phyloP scores from a whole-genome alignment of 371 early-diverging fungal species.

The Apophysomyces ossiformis region DNA sequence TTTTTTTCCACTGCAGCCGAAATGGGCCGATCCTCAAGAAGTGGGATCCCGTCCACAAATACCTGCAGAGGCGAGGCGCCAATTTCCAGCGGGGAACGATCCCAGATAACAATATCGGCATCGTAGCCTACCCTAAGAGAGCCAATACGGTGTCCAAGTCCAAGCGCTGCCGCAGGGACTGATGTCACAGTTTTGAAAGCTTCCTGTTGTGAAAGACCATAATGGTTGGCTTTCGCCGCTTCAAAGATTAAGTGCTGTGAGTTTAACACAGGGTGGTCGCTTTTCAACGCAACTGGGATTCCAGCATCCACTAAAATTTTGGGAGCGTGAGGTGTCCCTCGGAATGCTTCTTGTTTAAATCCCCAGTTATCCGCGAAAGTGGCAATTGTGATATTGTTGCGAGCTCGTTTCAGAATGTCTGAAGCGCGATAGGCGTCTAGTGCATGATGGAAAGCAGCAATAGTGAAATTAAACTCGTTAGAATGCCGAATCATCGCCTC shows the following conservation, averaged over 20 bases:
- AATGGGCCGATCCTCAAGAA: constrained; percentile 40
- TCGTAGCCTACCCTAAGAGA: constrained; percentile 68
- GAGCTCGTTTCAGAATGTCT: constrained; percentile 63
- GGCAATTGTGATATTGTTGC: constrained; percentile 64
- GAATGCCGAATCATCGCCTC: constrained; percentile 78
- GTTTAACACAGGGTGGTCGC: constrained; percentile 81
- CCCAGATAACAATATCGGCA: constrained; percentile 78
- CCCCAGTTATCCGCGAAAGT: constrained; percentile 72
- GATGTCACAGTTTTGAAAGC: constrained; percentile 73
- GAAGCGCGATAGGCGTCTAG: constrained; percentile 79
- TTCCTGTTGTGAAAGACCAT: constrained; percentile 64
- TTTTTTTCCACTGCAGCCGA: constrained; percentile 4
- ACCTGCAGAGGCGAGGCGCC: constrained; percentile 76
- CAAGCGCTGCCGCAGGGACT: constrained; percentile 74
- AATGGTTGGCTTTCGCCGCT: constrained; percentile 74
- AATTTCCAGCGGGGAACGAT: constrained; percentile 65
- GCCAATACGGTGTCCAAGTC: constrained; percentile 76
- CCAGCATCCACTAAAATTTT: constrained; percentile 67
- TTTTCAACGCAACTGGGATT: constrained; percentile 74
- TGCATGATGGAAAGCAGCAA: constrained; percentile 84
- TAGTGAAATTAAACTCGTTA: constrained; percentile 76
- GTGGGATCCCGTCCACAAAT: constrained; percentile 70
- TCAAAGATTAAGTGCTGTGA: constrained; percentile 74
- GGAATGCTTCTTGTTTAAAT: constrained; percentile 79
- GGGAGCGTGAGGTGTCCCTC: constrained; percentile 62